Conservation (phyloP, 2,329 filamentous ascomycete genomes). For the Lecanicillium sp. region DNA sequence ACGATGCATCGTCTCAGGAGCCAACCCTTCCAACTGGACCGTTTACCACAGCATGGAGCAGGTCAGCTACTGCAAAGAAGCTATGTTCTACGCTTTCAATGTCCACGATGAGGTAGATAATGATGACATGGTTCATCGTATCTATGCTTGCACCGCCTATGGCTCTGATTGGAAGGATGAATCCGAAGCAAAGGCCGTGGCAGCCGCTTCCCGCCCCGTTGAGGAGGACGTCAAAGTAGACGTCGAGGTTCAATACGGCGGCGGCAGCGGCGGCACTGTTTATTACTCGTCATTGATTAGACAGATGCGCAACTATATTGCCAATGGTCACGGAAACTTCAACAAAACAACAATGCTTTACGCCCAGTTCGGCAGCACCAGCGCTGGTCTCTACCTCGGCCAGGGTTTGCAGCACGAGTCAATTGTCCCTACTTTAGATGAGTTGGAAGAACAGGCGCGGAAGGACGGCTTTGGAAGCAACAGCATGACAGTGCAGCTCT, state of each 20-base stretch:
- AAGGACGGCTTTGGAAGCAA: slow-evolving; percentile 4
- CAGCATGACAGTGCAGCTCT: not conserved
- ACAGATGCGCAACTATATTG: not conserved
- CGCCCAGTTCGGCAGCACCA: slow-evolving; percentile 1
- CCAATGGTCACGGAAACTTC: not conserved
- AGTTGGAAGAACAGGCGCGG: slow-evolving; percentile 10
- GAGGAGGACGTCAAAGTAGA: not conserved
- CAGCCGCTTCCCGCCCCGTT: not conserved
- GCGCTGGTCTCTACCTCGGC: slow-evolving; percentile 1
- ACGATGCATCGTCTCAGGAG: slow-evolving; percentile 1
- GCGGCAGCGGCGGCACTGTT: not conserved
- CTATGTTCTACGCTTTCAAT: slow-evolving; percentile 3
- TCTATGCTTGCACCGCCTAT: slow-evolving; percentile 3
- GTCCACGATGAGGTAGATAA: slow-evolving; percentile 3
- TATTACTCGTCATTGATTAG: not conserved
- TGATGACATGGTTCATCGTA: not conserved
- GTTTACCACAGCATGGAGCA: slow-evolving; percentile 3
- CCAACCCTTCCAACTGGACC: slow-evolving; percentile 2
- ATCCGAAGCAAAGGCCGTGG: not conserved
- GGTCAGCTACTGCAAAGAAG: slow-evolving; percentile 1
- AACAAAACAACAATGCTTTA: slow-evolving; percentile 3
- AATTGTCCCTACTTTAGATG: slow-evolving; percentile 13
- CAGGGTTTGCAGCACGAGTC: not conserved
- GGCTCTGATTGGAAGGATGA: not conserved
- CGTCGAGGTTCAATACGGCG: slow-evolving; percentile 1